Evolutionary conservation across 2,329 filamentous ascomycete genomes (phyloP), one percentile per base, ranked within the genome.

Genomic region (Monascus ruber): DNA sequence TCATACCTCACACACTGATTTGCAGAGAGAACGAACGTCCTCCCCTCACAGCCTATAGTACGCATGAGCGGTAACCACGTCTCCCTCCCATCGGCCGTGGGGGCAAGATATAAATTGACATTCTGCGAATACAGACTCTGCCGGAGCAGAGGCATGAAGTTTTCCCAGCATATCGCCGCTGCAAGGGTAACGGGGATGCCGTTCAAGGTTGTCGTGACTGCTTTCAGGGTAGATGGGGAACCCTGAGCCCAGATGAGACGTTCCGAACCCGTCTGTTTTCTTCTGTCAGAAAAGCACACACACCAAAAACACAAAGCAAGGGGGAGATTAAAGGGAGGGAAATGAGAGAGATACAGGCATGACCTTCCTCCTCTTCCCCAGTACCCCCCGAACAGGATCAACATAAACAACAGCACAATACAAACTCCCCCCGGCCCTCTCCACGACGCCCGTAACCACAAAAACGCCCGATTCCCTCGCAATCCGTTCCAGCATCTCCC

Each of bases 151-250:
- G 88, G 88, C 87, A 94, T 95, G 65, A 89, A 94, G 60, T 85
- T 94, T 62, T 96, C 88, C 88, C 88, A 95, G 69, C 88, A 94
- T 48, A 96, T 93, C 3, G 87, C 89, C 3, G 83, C 79, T 0
- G 82, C 88, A 43, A 95, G 74, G 41, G 85, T 89, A 43, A 95
- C 65, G 46, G 77, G 79, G 2, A 87, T 76, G 36, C 85, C 86
- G 44, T 81, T 81, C 58, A 95, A 86, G 24, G 71, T 76, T 1
- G 86, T 87, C 25, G 77, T 81, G 1, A 94, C 77, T 3, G 87
- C 88, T 45, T 77, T 77, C 26, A 95, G 72, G 3, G 85, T 91
- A 0, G 76, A 76, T 0, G 88, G 77, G 2, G 79, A 81, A 32
- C 87, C 88, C 58, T 94, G 85, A 0, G 84, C 86, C 88, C 88